Base-by-base conservation (phyloP, 371 early-diverging fungal species). In the Mucor plumbeus region DNA sequence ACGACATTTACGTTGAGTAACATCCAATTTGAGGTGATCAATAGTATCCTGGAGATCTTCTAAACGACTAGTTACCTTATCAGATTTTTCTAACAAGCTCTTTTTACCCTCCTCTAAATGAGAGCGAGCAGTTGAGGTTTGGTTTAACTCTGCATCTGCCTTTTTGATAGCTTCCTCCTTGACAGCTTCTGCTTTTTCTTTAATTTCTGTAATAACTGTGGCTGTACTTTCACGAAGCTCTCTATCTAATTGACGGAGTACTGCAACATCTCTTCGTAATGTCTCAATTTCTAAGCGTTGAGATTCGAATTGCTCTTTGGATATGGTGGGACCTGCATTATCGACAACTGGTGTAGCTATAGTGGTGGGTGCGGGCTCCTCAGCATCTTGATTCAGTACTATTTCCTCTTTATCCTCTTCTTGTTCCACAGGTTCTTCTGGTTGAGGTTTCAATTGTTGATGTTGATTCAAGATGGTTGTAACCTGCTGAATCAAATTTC, bases 1-100 rank as follows among this genome's bases (percentile, higher is more conserved):
- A 14, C 87, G 84, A 43, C 88, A 87, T 56, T 90, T 88, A 31
- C 94, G 85, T 64, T 89, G 87, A 0, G 91, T 85, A 19, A 93
- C 88, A 79, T 93, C 94, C 63, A 90, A 59, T 65, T 92, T 91
- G 73, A 94, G 85, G 38, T 91, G 90, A 65, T 93, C 91, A 35
- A 92, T 84, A 47, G 90, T 78, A 57, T 88, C 86, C 68, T 93
- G 88, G 15, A 90, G 73, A 11, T 92, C 92, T 63, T 92, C 92
- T 43, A 93, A 81, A 50, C 83, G 80, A 44, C 75, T 78, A 21
- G 90, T 88, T 47, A 91, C 74, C 39, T 77, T 80, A 19, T 88
- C 88, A 35, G 91, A 89, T 43, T 81, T 81, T 13, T 79, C 73
- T 43, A 91, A 81, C 48, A 94, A 73, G 53, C 78, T 80, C 48